These are phyloP conservation scores for Monosporascus sp. DNA, from an alignment of 2,329 filamentous ascomycete species.

Conservation along the genomic window DNA sequence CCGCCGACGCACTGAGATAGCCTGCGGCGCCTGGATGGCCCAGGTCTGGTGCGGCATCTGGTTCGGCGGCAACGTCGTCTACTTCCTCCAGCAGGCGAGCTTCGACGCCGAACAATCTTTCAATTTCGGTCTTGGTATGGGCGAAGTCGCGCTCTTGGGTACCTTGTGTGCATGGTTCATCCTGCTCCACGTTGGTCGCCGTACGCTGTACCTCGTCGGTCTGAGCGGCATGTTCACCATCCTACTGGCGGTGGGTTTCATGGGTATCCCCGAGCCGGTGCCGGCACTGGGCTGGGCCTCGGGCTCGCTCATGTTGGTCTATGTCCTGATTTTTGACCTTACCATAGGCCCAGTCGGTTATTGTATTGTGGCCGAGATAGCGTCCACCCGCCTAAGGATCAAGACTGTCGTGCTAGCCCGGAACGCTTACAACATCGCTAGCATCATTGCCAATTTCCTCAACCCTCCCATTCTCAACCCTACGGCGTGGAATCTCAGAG, in stretches of 20 bases:
- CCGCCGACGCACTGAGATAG: conserved; percentile 1
- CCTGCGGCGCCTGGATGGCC: conserved; percentile 19
- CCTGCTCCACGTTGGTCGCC: conserved; percentile 25
- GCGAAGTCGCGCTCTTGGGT: conserved; percentile 36
- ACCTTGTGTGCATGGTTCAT: conserved; percentile 18
- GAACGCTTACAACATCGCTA: conserved; percentile 32
- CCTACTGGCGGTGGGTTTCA: conserved; percentile 31
- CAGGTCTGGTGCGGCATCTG: conserved; percentile 24
- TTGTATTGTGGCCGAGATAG: conserved; percentile 39
- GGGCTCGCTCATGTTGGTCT: conserved; percentile 34
- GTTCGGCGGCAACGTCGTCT: conserved; percentile 25
- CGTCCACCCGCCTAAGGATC: conserved; percentile 34
- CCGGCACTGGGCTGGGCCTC: conserved; percentile 33
- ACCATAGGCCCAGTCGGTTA: conserved; percentile 39
- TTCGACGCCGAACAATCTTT: conserved; percentile 30
- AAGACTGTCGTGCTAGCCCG: conserved; percentile 37
- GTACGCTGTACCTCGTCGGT: conserved; percentile 29
- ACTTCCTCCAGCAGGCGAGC: conserved; percentile 20
- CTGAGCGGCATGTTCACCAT: conserved; percentile 27
- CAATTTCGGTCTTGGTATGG: conserved; percentile 35
- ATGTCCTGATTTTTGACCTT: conserved; percentile 34
- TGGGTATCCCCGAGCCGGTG: conserved; percentile 29
- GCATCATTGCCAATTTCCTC: conserved; percentile 29
- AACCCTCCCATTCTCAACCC: conserved; percentile 29
- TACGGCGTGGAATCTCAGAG: conserved; percentile 25